A percentile compares a stretch with the other conserved stretches of the same genome.
phyloP scores from a whole-genome alignment of 2,329 filamentous ascomycete species.

The Dactylellina sp. region DNA sequence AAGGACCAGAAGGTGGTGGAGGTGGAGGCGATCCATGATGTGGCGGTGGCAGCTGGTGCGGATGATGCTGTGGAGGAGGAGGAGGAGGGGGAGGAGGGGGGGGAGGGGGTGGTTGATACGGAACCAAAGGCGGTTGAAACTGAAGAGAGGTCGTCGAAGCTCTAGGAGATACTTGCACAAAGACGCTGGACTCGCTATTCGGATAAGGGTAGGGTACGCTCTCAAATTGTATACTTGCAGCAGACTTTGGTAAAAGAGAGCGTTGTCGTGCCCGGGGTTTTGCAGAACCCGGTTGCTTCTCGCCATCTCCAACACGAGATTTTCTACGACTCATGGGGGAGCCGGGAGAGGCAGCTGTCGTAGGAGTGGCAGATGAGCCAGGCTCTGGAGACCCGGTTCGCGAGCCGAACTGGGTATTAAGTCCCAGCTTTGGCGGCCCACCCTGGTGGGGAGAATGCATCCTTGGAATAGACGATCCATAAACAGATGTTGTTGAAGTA shows the following conservation, averaged over 20 bases:
- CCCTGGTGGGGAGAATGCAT: slow-evolving; percentile 47
- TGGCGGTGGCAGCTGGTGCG: slow-evolving; percentile 35
- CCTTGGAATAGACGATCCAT: slow-evolving; percentile 34
- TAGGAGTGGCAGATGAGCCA: slow-evolving; percentile 44
- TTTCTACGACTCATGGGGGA: slow-evolving; percentile 51
- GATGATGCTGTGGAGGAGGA: slow-evolving; percentile 39
- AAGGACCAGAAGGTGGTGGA: slow-evolving; percentile 28
- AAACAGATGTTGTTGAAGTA: slow-evolving; percentile 31
- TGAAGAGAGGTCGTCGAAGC: slow-evolving; percentile 43
- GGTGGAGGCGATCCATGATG: slow-evolving; percentile 36
- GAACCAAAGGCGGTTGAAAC: slow-evolving; percentile 49
- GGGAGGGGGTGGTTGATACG: slow-evolving; percentile 38
- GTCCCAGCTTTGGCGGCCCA: slow-evolving; percentile 46
- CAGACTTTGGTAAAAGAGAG: slow-evolving; percentile 49
- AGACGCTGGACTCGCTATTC: slow-evolving; percentile 53
- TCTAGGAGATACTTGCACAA: slow-evolving; percentile 53
- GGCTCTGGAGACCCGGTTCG: slow-evolving; percentile 45
- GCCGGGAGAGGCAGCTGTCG: slow-evolving; percentile 47
- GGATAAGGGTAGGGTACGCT: slow-evolving; percentile 50
- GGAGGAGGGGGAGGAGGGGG: no score
- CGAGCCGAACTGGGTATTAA: slow-evolving; percentile 45
- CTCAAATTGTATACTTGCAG: slow-evolving; percentile 49
- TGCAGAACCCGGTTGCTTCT: slow-evolving; percentile 40
- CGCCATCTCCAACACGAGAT: slow-evolving; percentile 43
- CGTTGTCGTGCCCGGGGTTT: slow-evolving; percentile 49